Conservation (phyloP, 305 asterid genomes). For the Fraxinus albicans region DNA sequence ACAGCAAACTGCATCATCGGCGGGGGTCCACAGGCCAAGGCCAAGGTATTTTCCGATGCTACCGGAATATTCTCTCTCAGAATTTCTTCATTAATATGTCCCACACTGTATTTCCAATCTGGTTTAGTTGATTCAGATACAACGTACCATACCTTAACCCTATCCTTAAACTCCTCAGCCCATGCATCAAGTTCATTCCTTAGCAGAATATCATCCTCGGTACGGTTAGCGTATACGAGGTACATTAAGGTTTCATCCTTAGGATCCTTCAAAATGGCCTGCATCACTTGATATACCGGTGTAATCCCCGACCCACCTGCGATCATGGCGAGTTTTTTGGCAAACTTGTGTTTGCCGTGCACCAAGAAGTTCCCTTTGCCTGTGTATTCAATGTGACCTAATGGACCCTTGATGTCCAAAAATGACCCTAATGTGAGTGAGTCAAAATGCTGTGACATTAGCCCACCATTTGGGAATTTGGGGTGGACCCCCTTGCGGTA, state of each 20-base stretch:
- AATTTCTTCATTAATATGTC: constrained; percentile 53
- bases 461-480: constrained; percentile 75
- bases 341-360: constrained; percentile 59
- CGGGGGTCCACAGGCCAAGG: constrained; percentile 94
- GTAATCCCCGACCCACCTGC: constrained; percentile 95
- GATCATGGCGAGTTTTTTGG: constrained; percentile 71
- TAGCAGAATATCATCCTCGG: constrained; percentile 75
- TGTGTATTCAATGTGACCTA: constrained; percentile 83
- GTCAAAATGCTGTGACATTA: constrained; percentile 78
- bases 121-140: constrained; percentile 47
- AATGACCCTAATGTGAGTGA: constrained; percentile 45
- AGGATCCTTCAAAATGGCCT: constrained; percentile 66
- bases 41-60: constrained; percentile 46
- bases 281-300: constrained; percentile 87
- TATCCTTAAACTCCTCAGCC: constrained; percentile 56
- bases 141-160: constrained; percentile 90
- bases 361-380: constrained; percentile 62
- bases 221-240: constrained; percentile 82
- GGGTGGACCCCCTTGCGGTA: constrained; percentile 74
- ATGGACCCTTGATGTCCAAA: constrained; percentile 76
- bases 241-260: constrained; percentile 72
- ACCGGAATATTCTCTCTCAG: constrained; percentile 73
- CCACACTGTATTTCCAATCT: constrained; percentile 71
- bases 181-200: constrained; percentile 73
- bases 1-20: constrained; percentile 91